phyloP scores from a whole-genome alignment of 768 basidiomycete species.

The Mycena sanguinolenta region DNA sequence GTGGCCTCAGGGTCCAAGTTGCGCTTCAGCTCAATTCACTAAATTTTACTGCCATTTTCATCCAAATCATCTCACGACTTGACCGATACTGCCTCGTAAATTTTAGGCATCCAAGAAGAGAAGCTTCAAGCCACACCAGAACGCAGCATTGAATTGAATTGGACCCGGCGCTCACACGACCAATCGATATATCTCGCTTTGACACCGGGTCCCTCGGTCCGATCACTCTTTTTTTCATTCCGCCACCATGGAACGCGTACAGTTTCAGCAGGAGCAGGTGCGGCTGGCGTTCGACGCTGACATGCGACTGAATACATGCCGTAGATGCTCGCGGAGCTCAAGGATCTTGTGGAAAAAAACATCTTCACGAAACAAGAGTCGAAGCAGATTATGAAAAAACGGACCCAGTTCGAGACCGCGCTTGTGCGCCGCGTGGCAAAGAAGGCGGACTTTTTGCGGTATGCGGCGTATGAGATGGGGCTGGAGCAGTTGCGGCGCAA shows the following conservation, averaged over 20 bases:
- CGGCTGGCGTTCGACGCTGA: background rate
- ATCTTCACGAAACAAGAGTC: constrained; percentile 90
- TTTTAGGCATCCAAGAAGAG: too few relatives aligned
- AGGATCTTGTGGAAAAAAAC: constrained; percentile 88
- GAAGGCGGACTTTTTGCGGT: constrained; percentile 91
- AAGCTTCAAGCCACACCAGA: too few relatives aligned
- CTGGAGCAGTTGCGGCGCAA: constrained; percentile 86
- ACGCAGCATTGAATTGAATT: too few relatives aligned
- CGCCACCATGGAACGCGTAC: constrained; percentile 87
- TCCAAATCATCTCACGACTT: too few relatives aligned
- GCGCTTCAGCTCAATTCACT: too few relatives aligned
- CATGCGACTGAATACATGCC: constrained; percentile 15
- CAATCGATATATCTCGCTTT: constrained; percentile 10
- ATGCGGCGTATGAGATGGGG: constrained; percentile 92
- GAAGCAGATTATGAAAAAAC: constrained; percentile 86
- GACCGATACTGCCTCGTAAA: too few relatives aligned
- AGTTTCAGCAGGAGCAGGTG: constrained; percentile 94
- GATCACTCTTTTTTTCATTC: constrained; percentile 24
- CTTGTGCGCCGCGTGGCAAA: constrained; percentile 87
- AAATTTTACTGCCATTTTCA: too few relatives aligned
- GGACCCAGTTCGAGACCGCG: constrained; percentile 86
- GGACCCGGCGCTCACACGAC: too few relatives aligned
- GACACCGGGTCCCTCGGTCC: constrained; percentile 9
- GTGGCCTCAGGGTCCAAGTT: too few relatives aligned
- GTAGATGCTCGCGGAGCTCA: constrained; percentile 96